Base-by-base conservation (phyloP, 495 filamentous ascomycete genomes). In the Podospora fimiseda region DNA sequence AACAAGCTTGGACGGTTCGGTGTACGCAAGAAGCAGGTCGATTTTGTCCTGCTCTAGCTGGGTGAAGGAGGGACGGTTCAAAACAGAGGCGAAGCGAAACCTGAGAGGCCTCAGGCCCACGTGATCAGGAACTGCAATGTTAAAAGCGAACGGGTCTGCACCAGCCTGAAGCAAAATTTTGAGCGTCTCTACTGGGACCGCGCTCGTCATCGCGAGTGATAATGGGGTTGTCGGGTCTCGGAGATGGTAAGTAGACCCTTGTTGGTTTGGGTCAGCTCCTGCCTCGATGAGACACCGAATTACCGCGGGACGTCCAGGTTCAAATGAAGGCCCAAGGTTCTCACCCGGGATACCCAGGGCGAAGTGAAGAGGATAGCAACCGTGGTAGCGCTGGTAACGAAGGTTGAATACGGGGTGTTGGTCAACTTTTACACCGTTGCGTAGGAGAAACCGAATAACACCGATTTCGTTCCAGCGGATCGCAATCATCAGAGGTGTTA, bases 151-250 rank as follows among this genome's bases (percentile, higher is more conserved):
- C n/a, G n/a, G n/a, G n/a, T n/a, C n/a, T n/a, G n/a, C n/a, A n/a
- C n/a, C n/a, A n/a, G n/a, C n/a, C 14, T 42, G 39, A 42, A 42
- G 39, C 5, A n/a, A n/a, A n/a, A n/a, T n/a, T n/a, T n/a, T n/a
- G n/a, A n/a, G n/a, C n/a, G 58, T 60, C 21, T 60, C 58, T 16
- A 36, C 51, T 18, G 58, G 58, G 2, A 57, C 51, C 16, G 5
- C 9, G 11, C 46, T 1, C 2, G 51, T 41, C 58, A 60, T 57
- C 9, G 58, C 50, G 41, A 57, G 7, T n/a, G n/a, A n/a, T n/a
- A n/a, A n/a, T n/a, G n/a, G n/a, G n/a, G n/a, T n/a, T n/a, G n/a
- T n/a, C n/a, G n/a, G n/a, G n/a, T n/a, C n/a, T n/a, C n/a, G n/a
- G n/a, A n/a, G n/a, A n/a, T n/a, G n/a, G n/a, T n/a, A n/a, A n/a